These are phyloP conservation scores for Suillus placidus DNA, from an alignment of 768 basidiomycete species.

Conservation along the genomic window DNA sequence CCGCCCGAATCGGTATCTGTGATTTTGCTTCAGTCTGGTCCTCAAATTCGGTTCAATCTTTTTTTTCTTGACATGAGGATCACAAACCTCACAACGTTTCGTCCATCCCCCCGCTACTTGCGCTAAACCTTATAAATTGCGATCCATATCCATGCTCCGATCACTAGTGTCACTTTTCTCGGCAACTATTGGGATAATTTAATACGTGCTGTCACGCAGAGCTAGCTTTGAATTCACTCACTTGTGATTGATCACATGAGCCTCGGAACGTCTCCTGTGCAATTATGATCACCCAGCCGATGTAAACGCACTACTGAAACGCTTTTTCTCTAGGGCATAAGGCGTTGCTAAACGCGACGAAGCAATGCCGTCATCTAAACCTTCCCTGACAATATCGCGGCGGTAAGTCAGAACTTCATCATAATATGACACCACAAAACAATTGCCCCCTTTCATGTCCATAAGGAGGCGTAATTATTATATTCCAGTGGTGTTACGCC, in stretches of 20 bases:
- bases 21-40: constrained; percentile 14
- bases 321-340: constrained; percentile 27
- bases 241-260: constrained; percentile 30
- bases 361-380: constrained; percentile 27
- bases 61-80: constrained; percentile 25
- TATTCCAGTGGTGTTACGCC: constrained; percentile 16
- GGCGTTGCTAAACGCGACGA: constrained; percentile 24
- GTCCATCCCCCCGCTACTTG: constrained; percentile 34
- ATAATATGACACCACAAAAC: background rate
- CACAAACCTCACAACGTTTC: constrained; percentile 32
- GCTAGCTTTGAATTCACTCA: constrained; percentile 13
- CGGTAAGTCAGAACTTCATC: constrained; percentile 8
- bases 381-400: constrained; percentile 5
- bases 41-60: constrained; percentile 2
- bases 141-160: constrained; percentile 21
- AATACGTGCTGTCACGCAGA: constrained; percentile 19
- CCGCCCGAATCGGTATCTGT: constrained; percentile 14
- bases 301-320: constrained; percentile 9
- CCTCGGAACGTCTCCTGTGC: constrained; percentile 14
- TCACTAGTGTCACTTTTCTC: constrained; percentile 19
- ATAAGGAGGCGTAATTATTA: constrained; percentile 11
- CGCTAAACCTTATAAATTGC: constrained; percentile 25
- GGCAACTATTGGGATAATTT: constrained; percentile 17
- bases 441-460: constrained; percentile 25
- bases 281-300: constrained; percentile 13